Percentiles rank a stretch among this genome's conserved stretches.
Evolutionary conservation across 1,284 basidiomycete genomes (phyloP).

Genomic region (Heterobasidion occidentale): DNA sequence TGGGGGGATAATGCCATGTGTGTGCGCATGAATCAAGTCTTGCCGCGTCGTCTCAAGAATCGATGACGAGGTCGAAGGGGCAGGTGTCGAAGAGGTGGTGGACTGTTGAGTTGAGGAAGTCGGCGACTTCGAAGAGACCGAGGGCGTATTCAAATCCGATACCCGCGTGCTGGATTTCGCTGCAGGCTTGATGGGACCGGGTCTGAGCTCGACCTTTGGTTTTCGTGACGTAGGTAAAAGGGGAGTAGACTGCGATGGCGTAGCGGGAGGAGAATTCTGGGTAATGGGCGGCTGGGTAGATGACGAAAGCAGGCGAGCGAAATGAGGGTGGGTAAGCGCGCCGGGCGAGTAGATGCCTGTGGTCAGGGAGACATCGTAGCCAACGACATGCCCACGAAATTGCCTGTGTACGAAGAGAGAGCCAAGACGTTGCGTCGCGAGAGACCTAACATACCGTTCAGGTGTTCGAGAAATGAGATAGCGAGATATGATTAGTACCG

Average conservation of each 20-base stretch:
- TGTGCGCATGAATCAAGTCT: slow-evolving; percentile 56
- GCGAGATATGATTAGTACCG: too few relatives aligned
- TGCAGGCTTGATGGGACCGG: slow-evolving; percentile 52
- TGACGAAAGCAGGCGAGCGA: slow-evolving; percentile 4
- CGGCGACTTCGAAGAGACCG: neutral
- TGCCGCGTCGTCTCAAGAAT: slow-evolving; percentile 41
- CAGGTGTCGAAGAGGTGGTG: slow-evolving; percentile 9
- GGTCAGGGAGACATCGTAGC: too few relatives aligned
- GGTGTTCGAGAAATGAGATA: too few relatives aligned
- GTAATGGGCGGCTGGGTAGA: slow-evolving; percentile 13
- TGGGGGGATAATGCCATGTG: slow-evolving; percentile 59
- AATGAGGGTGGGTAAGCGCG: too few relatives aligned
- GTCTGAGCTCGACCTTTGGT: slow-evolving; percentile 53
- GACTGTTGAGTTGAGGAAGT: neutral
- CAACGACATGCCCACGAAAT: too few relatives aligned
- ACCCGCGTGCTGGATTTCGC: slow-evolving; percentile 10
- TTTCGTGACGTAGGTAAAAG: slow-evolving; percentile 27
- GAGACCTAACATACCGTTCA: too few relatives aligned
- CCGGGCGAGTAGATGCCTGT: too few relatives aligned
- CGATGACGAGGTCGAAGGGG: slow-evolving; percentile 1
- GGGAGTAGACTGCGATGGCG: slow-evolving; percentile 13
- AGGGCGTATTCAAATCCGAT: slow-evolving; percentile 11
- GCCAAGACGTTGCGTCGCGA: too few relatives aligned
- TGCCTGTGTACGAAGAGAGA: too few relatives aligned
- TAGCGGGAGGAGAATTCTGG: slow-evolving; percentile 14